Conservation (phyloP, 2,329 filamentous ascomycete genomes). For the Cladophialophora psammophila region DNA sequence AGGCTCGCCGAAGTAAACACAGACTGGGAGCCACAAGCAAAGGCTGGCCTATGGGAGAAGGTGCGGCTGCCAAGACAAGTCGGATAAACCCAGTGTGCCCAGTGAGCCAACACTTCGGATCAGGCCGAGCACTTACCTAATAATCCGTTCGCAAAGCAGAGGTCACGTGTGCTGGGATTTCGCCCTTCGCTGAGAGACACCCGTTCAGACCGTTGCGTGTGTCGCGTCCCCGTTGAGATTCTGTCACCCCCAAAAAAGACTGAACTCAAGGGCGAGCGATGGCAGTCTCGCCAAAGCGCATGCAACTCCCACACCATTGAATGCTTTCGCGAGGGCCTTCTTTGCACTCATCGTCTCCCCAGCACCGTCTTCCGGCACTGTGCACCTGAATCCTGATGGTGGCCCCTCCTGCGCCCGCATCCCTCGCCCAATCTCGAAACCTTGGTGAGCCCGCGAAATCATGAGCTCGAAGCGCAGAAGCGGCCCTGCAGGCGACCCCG, state of each 20-base stretch:
- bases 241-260: slow-evolving; percentile 18
- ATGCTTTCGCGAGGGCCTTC: slow-evolving; percentile 13
- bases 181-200: not conserved
- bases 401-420: slow-evolving; percentile 25
- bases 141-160: not conserved
- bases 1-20: slow-evolving; percentile 21
- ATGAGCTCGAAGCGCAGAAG: slow-evolving; percentile 64
- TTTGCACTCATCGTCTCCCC: slow-evolving; percentile 10
- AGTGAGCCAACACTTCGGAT: slow-evolving; percentile 13
- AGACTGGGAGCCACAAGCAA: slow-evolving; percentile 1
- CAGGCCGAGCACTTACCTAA: slow-evolving; percentile 15
- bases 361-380: slow-evolving; percentile 9
- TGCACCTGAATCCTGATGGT: slow-evolving; percentile 20
- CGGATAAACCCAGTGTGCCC: not conserved
- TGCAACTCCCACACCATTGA: slow-evolving; percentile 21
- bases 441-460: slow-evolving; percentile 34
- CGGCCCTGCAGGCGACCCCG: slow-evolving; percentile 56
- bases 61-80: not conserved
- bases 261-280: slow-evolving; percentile 9
- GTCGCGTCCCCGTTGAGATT: slow-evolving; percentile 21
- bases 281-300: slow-evolving; percentile 6
- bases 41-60: slow-evolving; percentile 15
- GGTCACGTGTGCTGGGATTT: slow-evolving; percentile 9
- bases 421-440: slow-evolving; percentile 30
- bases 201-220: slow-evolving; percentile 2